Evolutionary conservation across 768 basidiomycete genomes (phyloP).

Genomic region (Tulasnella sp.): DNA sequence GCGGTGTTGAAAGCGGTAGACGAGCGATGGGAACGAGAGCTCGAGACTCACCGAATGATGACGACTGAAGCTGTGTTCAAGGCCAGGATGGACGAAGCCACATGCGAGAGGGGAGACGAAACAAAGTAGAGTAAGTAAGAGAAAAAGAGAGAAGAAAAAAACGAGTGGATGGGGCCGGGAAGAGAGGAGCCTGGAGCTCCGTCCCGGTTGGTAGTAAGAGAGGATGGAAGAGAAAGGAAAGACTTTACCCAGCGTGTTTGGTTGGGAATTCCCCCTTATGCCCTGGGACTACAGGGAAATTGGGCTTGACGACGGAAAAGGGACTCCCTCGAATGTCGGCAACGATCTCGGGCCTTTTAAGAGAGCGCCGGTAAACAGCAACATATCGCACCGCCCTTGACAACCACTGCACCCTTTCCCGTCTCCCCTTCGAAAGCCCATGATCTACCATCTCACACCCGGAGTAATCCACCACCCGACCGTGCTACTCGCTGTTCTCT

Average conservation of each 20-base stretch:
- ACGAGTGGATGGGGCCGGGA: conserved; percentile 3
- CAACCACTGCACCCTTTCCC: conserved; percentile 7
- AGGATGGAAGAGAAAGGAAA: conserved; percentile 12
- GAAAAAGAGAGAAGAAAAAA: neutral
- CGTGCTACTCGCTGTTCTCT: conserved; percentile 13
- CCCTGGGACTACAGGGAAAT: conserved; percentile 15
- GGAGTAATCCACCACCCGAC: conserved; percentile 19
- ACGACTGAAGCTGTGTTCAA: conserved; percentile 11
- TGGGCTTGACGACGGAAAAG: conserved; percentile 23
- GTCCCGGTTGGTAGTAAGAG: conserved; percentile 16
- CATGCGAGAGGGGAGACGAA: conserved; percentile 21
- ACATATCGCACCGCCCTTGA: conserved; percentile 27
- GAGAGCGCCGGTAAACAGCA: conserved; percentile 24
- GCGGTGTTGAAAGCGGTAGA: neutral
- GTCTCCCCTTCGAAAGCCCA: conserved; percentile 23
- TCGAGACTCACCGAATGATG: neutral
- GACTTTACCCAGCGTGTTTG: conserved; percentile 9
- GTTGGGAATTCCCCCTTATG: conserved; percentile 7
- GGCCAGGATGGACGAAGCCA: conserved; percentile 4
- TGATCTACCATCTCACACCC: conserved; percentile 19
- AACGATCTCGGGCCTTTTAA: conserved; percentile 21
- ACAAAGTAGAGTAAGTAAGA: conserved; percentile 24
- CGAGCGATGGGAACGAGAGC: neutral
- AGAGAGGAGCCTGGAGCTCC: conserved; percentile 18
- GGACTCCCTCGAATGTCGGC: conserved; percentile 24